A percentile compares a stretch with the other conserved stretches of the same genome.
These are phyloP conservation scores for Phytophthora cajani DNA, from an alignment of 352 stramenopile genomes.

Conservation along the genomic window DNA sequence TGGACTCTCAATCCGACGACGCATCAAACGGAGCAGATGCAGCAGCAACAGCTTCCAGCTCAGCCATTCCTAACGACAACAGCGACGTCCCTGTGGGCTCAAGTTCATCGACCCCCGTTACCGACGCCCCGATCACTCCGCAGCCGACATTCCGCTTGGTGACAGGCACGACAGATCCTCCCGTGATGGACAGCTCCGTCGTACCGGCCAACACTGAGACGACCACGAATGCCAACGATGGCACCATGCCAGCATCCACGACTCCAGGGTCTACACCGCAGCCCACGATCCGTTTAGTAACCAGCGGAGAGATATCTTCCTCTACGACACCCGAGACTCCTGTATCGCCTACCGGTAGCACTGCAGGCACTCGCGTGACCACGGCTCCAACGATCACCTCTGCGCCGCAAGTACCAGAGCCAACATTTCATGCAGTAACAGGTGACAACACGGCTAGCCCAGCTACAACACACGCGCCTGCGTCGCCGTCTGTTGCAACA, in stretches of 20 bases:
- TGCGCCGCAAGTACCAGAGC: neutral
- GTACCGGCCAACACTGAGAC: neutral
- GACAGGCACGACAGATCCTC: neutral
- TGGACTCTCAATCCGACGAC: neutral
- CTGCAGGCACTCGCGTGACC: neutral
- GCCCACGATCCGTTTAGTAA: constrained; percentile 9
- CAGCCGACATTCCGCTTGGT: neutral
- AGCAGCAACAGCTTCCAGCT: neutral
- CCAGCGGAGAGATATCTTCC: neutral
- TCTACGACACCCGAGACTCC: neutral
- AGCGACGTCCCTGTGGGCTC: neutral
- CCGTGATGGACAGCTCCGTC: neutral
- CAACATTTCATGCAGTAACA: constrained; percentile 6
- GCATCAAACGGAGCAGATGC: neutral
- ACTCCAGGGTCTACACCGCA: constrained; percentile 2
- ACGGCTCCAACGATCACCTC: neutral
- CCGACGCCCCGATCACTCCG: neutral
- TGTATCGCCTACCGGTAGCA: neutral
- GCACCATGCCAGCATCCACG: neutral
- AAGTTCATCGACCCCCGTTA: neutral
- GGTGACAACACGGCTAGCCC: neutral
- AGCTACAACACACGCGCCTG: neutral
- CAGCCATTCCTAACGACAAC: neutral
- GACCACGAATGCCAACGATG: neutral
- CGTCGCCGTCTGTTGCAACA: neutral